These are phyloP conservation scores for Phialocephala sp. DNA, from an alignment of 2,329 filamentous ascomycete species.

Conservation along the genomic window DNA sequence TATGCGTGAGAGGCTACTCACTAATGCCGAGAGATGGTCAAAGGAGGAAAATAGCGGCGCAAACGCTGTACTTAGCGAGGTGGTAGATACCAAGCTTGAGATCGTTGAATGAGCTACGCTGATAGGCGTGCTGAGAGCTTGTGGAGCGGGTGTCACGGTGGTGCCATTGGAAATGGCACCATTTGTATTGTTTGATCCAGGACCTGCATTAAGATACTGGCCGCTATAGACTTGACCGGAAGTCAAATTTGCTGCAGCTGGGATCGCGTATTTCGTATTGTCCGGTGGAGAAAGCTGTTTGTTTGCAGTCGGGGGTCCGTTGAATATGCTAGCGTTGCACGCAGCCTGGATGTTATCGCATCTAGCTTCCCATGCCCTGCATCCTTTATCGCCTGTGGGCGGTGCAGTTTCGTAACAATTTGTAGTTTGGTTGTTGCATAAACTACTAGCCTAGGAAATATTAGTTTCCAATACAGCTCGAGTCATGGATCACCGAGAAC, in stretches of 20 bases:
- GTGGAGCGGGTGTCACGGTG: neutral
- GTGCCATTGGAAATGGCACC: neutral
- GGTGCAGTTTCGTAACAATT: conserved; percentile 64
- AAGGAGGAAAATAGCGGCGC: neutral
- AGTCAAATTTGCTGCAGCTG: neutral
- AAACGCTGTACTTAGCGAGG: neutral
- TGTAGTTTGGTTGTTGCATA: conserved; percentile 64
- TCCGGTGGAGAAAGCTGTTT: conserved; percentile 43
- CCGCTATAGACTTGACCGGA: neutral
- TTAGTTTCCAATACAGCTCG: neutral
- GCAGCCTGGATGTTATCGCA: conserved; percentile 56
- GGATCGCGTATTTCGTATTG: neutral
- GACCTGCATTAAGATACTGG: neutral
- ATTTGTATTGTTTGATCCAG: too few species aligned
- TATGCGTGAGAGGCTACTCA: neutral
- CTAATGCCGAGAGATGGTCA: neutral
- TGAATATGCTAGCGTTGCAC: conserved; percentile 51
- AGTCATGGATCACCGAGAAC: conserved; percentile 22
- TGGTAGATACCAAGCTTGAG: neutral
- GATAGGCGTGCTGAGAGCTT: neutral
- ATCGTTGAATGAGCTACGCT: neutral
- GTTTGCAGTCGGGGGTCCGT: conserved; percentile 54
- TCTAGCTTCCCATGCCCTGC: conserved; percentile 66
- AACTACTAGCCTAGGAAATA: conserved; percentile 47
- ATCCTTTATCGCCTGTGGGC: conserved; percentile 64